These are phyloP conservation scores for Kazachstania sp. DNA, from an alignment of 1,139 yeast species.

Conservation along the genomic window DNA sequence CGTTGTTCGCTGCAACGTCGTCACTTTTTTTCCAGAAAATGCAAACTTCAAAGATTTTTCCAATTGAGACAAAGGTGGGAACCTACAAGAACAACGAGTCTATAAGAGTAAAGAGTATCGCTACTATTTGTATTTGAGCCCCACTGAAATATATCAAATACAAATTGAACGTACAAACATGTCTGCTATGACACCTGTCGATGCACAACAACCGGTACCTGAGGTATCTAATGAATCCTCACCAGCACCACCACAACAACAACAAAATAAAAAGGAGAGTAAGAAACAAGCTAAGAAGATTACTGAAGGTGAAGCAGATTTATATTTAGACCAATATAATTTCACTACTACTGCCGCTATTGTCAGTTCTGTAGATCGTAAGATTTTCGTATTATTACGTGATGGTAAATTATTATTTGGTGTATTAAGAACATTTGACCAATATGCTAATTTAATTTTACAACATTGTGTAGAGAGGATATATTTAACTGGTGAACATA, in stretches of 20 bases:
- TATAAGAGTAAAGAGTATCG: no score
- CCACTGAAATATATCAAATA: no score
- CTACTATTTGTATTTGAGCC: no score
- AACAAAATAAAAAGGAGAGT: background rate
- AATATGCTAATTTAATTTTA: constrained; percentile 82
- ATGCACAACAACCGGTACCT: background rate
- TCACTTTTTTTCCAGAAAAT: no score
- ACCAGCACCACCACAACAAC: background rate
- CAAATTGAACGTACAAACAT: no score
- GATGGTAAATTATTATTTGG: constrained; percentile 90
- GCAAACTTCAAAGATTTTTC: no score
- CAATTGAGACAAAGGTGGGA: no score
- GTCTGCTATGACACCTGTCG: background rate
- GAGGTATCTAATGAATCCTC: background rate
- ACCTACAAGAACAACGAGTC: no score
- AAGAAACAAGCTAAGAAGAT: constrained; percentile 16
- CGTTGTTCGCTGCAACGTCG: no score
- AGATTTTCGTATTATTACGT: constrained; percentile 65
- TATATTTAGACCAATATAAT: constrained; percentile 53
- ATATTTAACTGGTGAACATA: constrained; percentile 44
- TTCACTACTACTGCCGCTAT: constrained; percentile 97
- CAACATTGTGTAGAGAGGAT: constrained; percentile 89
- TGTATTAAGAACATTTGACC: constrained; percentile 89
- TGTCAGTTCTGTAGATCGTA: constrained; percentile 85
- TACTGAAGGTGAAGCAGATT: constrained; percentile 35